Conservation (phyloP, 2,329 filamentous ascomycete genomes). For the Aspergillus quadrilineatus region DNA sequence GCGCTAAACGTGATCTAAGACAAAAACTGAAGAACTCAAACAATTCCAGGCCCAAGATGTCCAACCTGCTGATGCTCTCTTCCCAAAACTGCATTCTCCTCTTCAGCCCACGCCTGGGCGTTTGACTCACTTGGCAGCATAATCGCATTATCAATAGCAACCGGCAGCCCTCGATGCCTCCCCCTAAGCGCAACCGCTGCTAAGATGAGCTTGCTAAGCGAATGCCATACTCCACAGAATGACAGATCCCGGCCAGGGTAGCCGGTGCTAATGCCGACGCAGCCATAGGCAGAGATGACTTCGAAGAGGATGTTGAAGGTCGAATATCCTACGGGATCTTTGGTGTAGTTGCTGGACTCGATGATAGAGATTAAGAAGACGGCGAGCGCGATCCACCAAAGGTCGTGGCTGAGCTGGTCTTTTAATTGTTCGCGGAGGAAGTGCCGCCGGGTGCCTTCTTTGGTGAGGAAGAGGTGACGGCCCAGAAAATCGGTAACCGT, state of each 20-base stretch:
- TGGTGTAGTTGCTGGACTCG: constrained; percentile 56
- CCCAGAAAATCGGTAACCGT: constrained; percentile 29
- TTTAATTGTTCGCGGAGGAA: constrained; percentile 60
- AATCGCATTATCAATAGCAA: constrained; percentile 55
- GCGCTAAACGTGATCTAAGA: neutral
- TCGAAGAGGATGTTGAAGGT: constrained; percentile 59
- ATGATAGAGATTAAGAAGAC: constrained; percentile 61
- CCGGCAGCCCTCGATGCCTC: constrained; percentile 57
- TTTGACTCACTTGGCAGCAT: constrained; percentile 38
- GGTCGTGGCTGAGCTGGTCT: constrained; percentile 65
- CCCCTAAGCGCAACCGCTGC: constrained; percentile 59
- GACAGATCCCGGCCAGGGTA: constrained; percentile 55
- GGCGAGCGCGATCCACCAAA: constrained; percentile 65
- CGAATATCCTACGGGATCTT: constrained; percentile 53
- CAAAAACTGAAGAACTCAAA: neutral
- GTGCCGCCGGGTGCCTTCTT: constrained; percentile 43
- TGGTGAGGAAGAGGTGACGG: constrained; percentile 25
- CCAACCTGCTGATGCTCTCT: constrained; percentile 21
- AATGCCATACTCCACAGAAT: constrained; percentile 56
- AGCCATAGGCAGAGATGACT: constrained; percentile 55
- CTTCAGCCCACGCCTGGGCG: constrained; percentile 42
- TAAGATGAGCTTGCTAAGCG: constrained; percentile 58
- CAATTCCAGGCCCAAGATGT: constrained; percentile 6
- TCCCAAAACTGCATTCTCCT: constrained; percentile 40
- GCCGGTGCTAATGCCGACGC: constrained; percentile 61